phyloP scores from a whole-genome alignment of 2,329 filamentous ascomycete species.

The Aspergillus brunneoviolaceus region DNA sequence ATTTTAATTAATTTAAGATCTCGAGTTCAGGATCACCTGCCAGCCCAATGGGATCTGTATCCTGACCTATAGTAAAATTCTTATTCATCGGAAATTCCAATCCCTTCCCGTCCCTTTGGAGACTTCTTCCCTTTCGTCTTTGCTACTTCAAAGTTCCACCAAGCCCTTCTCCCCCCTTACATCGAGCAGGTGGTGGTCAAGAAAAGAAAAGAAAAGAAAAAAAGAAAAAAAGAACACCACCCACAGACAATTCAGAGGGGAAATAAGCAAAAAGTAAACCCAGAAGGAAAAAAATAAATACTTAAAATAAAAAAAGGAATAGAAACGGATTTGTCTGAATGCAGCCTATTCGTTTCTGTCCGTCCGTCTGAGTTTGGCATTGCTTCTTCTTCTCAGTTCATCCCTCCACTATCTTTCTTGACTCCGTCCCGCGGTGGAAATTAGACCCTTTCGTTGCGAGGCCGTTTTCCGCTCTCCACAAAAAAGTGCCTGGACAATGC shows the following conservation, averaged over 20 bases:
- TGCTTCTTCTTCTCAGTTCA: background rate
- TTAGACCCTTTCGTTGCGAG: background rate
- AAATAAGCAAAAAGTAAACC: background rate
- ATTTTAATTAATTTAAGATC: background rate
- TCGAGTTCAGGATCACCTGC: background rate
- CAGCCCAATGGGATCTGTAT: background rate
- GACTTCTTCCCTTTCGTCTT: background rate
- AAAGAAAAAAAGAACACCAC: background rate
- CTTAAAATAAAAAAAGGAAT: background rate
- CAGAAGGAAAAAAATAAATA: background rate
- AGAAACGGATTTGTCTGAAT: background rate
- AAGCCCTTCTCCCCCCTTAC: background rate
- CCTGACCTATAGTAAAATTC: background rate
- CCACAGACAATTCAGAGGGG: no score
- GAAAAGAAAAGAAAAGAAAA: background rate
- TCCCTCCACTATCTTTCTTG: background rate
- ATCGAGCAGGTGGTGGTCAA: background rate
- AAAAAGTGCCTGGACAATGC: background rate
- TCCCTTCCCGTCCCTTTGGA: background rate
- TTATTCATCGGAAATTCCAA: background rate
- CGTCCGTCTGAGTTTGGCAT: no score
- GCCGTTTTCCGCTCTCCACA: background rate
- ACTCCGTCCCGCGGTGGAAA: background rate
- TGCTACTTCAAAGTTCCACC: background rate
- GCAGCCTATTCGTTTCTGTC: conserved; percentile 9